Base-by-base conservation (phyloP, 306 rosid genomes). In the Trifolium fragiferum region DNA sequence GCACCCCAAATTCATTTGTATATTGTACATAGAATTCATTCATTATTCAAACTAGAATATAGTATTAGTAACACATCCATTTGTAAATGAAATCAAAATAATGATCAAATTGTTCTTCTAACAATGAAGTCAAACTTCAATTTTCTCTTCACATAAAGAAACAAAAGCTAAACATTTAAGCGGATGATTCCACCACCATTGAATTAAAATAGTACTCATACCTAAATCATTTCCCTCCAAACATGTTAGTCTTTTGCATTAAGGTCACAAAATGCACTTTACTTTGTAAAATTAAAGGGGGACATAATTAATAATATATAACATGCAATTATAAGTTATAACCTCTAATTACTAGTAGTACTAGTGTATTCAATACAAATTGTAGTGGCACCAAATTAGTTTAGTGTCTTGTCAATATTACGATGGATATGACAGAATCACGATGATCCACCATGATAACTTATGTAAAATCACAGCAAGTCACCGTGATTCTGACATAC, bases 51-150 rank as follows among this genome's bases (percentile, higher is more conserved):
- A 27, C 3, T 27, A 27, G 37, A 60, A 76, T 61, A 58, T 38
- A 50, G 14, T 4, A 27, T 25, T 25, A 25, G 27, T 8, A 25
- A 37, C 54, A 25, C 58, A 16, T 9, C 63, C 61, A 64, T 55
- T 60, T 75, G 76, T 79, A 70, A 40, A 47, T 64, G 50, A 78
- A 75, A 70, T 74, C 16, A 23, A 68, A 73, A 61, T 68, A 68
- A 67, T 18, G 7, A 41, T 13, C 41, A 59, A 60, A 59, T 58
- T 58, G 25, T 25, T 54, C 60, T 55, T 0, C 9, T 25, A 1
- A 58, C 37, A 2, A 25, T 10, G 33, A 55, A 55, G 15, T 32
- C n/a, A 33, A 30, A 57, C 23, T 57, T 33, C 20, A 23, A 67
- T 68, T 19, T 30, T 5, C 53, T 6, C 3, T 58, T 57, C 68